phyloP scores from a whole-genome alignment of 1,284 basidiomycete species.

The Termitomyces sp. region DNA sequence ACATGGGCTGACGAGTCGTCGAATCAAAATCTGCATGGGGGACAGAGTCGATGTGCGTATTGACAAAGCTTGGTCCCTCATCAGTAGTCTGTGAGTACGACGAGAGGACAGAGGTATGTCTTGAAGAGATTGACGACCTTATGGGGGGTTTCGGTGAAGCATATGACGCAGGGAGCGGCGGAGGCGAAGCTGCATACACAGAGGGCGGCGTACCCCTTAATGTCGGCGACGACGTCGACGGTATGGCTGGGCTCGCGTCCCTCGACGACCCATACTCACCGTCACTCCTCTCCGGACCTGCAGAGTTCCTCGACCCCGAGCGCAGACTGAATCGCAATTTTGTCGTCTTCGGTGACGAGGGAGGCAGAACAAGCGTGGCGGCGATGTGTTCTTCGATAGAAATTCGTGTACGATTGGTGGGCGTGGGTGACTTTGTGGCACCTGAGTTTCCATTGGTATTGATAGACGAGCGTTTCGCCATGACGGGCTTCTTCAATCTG shows the following conservation, averaged over 20 bases:
- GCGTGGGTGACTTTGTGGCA: constrained; percentile 21
- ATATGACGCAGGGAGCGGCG: background rate
- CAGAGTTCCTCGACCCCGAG: constrained; percentile 1
- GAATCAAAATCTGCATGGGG: background rate
- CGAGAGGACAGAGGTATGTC: constrained; percentile 6
- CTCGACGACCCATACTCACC: constrained; percentile 4
- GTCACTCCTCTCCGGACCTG: constrained; percentile 6
- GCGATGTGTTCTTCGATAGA: constrained; percentile 14
- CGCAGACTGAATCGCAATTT: background rate
- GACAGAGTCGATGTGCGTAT: background rate
- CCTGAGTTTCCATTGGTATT: constrained; percentile 14
- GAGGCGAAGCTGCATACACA: background rate
- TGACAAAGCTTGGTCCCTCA: background rate
- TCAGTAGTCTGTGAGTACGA: constrained; percentile 7
- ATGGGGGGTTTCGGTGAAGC: background rate
- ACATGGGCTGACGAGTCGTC: background rate
- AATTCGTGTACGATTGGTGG: background rate
- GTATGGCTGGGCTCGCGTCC: background rate
- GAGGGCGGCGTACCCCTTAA: background rate
- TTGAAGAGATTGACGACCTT: background rate
- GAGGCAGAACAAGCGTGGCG: background rate
- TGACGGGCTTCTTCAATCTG: constrained; percentile 77
- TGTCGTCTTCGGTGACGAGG: background rate
- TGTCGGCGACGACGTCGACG: background rate
- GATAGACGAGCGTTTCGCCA: constrained; percentile 56